These are phyloP conservation scores for Oldenlandia corymbosa DNA, from an alignment of 257 asterid species.

Conservation along the genomic window DNA sequence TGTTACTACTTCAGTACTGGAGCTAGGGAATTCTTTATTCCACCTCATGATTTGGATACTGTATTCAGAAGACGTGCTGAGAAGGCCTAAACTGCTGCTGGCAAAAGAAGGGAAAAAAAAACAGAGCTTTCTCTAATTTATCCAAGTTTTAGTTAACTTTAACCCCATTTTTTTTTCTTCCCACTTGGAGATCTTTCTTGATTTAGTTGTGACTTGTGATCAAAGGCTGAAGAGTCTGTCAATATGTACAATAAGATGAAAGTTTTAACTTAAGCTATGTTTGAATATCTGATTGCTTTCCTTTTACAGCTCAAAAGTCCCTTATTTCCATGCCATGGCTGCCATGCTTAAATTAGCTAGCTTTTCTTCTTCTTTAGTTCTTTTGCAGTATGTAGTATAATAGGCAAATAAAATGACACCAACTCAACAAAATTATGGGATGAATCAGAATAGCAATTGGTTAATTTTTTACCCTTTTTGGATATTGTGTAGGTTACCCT, in stretches of 20 bases:
- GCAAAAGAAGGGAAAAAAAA: no score
- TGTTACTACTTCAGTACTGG: conserved; percentile 15
- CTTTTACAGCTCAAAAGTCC: no score
- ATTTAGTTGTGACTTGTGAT: not conserved
- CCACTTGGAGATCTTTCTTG: conserved; percentile 8
- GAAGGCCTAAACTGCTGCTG: conserved; percentile 17
- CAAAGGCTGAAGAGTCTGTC: conserved; percentile 9
- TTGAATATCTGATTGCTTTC: not conserved
- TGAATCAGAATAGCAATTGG: no score
- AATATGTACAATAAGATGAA: conserved; percentile 18
- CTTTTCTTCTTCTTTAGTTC: no score
- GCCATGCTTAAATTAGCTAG: conserved; percentile 3
- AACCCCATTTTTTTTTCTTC: not conserved
- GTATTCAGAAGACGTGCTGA: conserved; percentile 21
- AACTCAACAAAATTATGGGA: not conserved
- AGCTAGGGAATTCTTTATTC: conserved; percentile 28
- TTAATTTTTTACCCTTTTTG: not conserved
- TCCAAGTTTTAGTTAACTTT: no score
- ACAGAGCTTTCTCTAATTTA: no score
- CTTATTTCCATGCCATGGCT: not conserved
- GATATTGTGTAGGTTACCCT: not conserved
- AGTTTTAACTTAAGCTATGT: conserved; percentile 2
- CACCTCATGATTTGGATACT: conserved; percentile 33
- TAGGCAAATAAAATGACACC: not conserved
- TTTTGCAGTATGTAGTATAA: not conserved